Conservation (phyloP, 2,329 filamentous ascomycete species). For the Ceratocystis ficicola region DNA sequence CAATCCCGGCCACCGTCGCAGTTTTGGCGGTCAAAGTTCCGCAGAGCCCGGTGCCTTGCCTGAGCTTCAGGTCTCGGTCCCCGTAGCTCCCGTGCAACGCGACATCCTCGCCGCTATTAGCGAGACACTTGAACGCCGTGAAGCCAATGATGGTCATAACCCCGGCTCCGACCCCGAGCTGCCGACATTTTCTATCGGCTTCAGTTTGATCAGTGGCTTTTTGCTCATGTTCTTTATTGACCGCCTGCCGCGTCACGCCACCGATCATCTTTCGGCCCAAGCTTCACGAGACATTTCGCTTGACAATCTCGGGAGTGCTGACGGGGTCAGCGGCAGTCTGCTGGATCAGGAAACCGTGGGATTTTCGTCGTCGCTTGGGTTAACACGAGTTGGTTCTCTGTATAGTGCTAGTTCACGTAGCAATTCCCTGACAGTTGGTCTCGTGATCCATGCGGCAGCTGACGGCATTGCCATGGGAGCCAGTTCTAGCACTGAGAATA, state of each 20-base stretch:
- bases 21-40: neutral
- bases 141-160: conserved; percentile 25
- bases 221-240: conserved; percentile 96
- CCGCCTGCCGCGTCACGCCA: conserved; percentile 62
- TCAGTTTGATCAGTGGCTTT: conserved; percentile 79
- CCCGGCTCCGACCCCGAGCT: conserved; percentile 33
- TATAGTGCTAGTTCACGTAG: conserved; percentile 39
- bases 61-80: neutral
- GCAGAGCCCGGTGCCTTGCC: neutral
- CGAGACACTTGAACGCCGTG: conserved; percentile 21
- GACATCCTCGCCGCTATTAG: conserved; percentile 22
- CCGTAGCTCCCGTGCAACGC: neutral
- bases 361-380: conserved; percentile 41
- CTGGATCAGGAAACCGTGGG: conserved; percentile 44
- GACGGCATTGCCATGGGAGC: conserved; percentile 94
- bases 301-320: conserved; percentile 53
- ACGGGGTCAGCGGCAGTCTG: conserved; percentile 24
- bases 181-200: conserved; percentile 67
- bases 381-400: conserved; percentile 42
- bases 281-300: conserved; percentile 77
- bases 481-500: conserved; percentile 62
- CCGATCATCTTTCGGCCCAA: conserved; percentile 49
- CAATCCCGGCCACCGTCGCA: neutral
- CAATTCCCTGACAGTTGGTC: conserved; percentile 74
- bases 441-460: conserved; percentile 92